Conservation (phyloP, 139 green algal genomes). For the Spirogloea muscicola region DNA sequence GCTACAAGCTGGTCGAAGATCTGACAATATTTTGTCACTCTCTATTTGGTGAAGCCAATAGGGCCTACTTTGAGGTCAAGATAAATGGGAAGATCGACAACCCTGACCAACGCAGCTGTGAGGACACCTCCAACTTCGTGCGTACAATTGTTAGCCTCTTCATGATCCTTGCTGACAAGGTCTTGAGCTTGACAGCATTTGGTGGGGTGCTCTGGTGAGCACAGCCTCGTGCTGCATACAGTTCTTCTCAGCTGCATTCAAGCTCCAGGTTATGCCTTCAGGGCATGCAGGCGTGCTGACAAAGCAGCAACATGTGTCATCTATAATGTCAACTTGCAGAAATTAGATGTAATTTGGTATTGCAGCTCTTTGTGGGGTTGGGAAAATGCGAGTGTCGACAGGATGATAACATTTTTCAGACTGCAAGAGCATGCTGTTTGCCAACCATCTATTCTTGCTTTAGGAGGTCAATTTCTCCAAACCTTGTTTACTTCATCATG, state of each 20-base stretch:
- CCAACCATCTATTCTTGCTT: no score
- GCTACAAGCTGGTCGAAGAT: neutral
- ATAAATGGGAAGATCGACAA: conserved; percentile 46
- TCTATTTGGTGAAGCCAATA: conserved; percentile 1
- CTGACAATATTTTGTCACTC: neutral
- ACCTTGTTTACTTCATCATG: conserved; percentile 72
- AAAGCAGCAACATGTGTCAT: no score
- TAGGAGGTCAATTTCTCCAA: conserved; percentile 40
- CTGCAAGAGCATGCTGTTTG: no score
- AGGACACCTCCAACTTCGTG: conserved; percentile 77
- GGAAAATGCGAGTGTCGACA: no score
- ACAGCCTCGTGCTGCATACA: no score
- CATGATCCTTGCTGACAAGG: conserved; percentile 65
- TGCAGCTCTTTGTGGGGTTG: no score
- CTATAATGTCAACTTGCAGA: no score
- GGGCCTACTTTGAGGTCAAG: conserved; percentile 30
- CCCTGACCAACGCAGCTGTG: conserved; percentile 76
- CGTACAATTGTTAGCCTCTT: conserved; percentile 58
- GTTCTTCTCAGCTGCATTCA: no score
- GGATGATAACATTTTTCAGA: no score
- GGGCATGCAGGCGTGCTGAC: no score
- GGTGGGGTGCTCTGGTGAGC: conserved; percentile 55
- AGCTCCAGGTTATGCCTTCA: no score
- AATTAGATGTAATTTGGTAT: no score
- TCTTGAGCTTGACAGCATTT: conserved; percentile 79